Evolutionary conservation across 805 yeast species (phyloP).

Genomic region (Candida sakaeoensis): DNA sequence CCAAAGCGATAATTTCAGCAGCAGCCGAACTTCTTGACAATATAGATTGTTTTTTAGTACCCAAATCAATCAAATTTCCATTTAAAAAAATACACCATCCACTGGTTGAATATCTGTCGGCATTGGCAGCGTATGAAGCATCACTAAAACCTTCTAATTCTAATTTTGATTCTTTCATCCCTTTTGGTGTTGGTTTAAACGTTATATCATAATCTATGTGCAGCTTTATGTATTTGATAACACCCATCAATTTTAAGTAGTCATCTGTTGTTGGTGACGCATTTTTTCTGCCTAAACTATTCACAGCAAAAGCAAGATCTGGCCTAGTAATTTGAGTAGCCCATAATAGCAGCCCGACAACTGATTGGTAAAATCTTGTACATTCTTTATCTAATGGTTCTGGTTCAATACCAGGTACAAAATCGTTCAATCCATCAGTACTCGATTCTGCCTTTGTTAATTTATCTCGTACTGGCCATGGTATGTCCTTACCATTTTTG

Average conservation of each 20-base stretch:
- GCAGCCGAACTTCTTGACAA: not conserved
- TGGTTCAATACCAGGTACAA: too few relatives aligned
- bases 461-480: too few relatives aligned
- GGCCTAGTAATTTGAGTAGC: not conserved
- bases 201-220: too few relatives aligned
- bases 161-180: too few relatives aligned
- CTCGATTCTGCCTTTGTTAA: not conserved
- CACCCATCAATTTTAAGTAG: too few relatives aligned
- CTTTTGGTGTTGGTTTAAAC: too few relatives aligned
- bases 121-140: not conserved
- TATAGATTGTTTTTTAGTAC: not conserved
- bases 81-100: not conserved
- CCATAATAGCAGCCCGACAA: not conserved
- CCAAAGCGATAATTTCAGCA: too few relatives aligned
- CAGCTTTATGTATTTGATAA: too few relatives aligned
- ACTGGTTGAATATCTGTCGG: not conserved
- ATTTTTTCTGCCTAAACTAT: not conserved
- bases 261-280: not conserved
- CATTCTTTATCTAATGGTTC: too few relatives aligned
- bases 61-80: not conserved
- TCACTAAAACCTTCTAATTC: not conserved
- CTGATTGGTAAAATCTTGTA: not conserved
- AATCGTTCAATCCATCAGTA: not conserved
- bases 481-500: too few relatives aligned
- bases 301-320: not conserved